Base-by-base conservation (phyloP, 1,284 basidiomycete species). In the Puccinia novopanici region DNA sequence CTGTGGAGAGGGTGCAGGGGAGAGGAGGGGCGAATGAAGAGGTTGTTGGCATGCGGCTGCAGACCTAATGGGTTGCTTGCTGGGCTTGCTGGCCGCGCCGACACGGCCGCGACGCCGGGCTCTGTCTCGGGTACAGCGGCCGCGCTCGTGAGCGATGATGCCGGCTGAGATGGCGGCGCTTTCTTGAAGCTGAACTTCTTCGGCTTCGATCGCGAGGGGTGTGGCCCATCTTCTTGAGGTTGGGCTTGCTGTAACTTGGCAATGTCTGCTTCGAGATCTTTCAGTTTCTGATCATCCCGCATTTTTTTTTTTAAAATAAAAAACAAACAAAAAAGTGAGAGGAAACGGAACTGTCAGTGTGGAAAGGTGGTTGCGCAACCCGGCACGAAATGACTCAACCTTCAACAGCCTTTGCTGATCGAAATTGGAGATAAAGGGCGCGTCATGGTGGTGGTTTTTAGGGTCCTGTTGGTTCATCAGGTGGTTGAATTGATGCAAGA, bases 151-250 rank as follows among this genome's bases (percentile, higher is more conserved):
- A 0, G 10, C n/a, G 37, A 24, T 48, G 42, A 15, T 48, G 48
- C 15, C 12, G 45, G 27, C 19, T 52, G 45, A 52, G 50, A 50
- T 34, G 5, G 68, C 12, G 24, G 15, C 4, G 65, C 8, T 55
- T 54, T 71, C 52, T 54, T 71, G 34, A 71, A 71, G 50, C 68
- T 54, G 30, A 71, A 71, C 30, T 71, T 71, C 68, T 71, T 71
- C 50, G 48, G 50, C 17, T 71, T 71, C 5, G 52, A 71, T 30
- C 4, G 27, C 2, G 27, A 2, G 30, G 48, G 8, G 22, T 65
- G 42, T 22, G 19, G 22, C 0, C 67, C 19, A 13, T 40, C 45
- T 68, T 50, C 22, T 48, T 40, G 34, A 37, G 4, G 8, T n/a
- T 54, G 17, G 15, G 52, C 59, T n/a, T 61, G 34, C 4, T 34